Conservation (phyloP, 768 basidiomycete species). For the Cystobasidium ongulense region DNA sequence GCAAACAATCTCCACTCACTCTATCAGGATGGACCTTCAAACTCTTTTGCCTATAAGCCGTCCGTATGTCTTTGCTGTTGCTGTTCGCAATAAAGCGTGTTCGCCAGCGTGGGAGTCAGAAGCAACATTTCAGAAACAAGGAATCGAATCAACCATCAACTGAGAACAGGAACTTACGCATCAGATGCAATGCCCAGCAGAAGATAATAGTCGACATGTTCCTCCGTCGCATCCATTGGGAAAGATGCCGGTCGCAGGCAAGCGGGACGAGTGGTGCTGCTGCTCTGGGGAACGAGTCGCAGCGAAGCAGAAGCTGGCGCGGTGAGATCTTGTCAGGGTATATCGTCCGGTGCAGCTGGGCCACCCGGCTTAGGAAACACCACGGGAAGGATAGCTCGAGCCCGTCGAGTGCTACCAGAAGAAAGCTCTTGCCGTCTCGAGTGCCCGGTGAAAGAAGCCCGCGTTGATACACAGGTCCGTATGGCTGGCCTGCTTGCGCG, state of each 20-base stretch:
- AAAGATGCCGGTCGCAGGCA: not conserved
- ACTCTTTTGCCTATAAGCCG: slow-evolving; percentile 38
- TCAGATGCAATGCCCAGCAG: slow-evolving; percentile 34
- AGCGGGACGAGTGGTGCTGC: not conserved
- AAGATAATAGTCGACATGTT: slow-evolving; percentile 38
- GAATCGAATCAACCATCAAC: not conserved
- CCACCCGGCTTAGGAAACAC: too few relatives aligned
- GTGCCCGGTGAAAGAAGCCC: too few relatives aligned
- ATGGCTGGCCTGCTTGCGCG: too few relatives aligned
- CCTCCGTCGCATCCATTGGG: not conserved
- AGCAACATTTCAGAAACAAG: not conserved
- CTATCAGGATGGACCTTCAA: slow-evolving; percentile 42
- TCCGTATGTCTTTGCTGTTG: slow-evolving; percentile 33
- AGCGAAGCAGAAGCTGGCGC: not conserved
- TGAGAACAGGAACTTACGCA: slow-evolving; percentile 11
- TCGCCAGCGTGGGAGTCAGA: not conserved
- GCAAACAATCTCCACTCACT: slow-evolving; percentile 13
- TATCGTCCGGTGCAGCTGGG: too few relatives aligned
- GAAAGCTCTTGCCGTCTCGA: too few relatives aligned
- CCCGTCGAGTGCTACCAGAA: too few relatives aligned
- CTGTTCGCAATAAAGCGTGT: not conserved
- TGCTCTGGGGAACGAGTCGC: not conserved
- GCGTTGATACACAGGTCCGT: too few relatives aligned
- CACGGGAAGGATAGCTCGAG: too few relatives aligned
- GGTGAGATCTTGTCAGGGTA: too few relatives aligned